Evolutionary conservation across 108 stramenopile genomes (phyloP), one percentile per base, ranked within the genome.

Genomic region (Cyclotella choctawhatcheeana): DNA sequence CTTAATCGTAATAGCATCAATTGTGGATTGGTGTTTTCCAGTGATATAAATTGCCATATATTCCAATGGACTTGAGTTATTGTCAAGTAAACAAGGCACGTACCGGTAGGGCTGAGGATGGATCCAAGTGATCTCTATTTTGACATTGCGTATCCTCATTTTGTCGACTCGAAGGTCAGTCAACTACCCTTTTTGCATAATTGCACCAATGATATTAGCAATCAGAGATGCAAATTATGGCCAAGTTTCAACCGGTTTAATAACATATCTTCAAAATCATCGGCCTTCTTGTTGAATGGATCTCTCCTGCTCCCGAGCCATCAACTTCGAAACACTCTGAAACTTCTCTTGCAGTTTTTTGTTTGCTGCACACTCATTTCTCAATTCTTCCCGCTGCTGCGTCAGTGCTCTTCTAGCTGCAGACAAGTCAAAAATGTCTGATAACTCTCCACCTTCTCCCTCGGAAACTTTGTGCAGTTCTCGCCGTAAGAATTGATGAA

Each of bases 311-410:
- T 89, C 73, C 27, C 76, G 56, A 69, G 83, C 76, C 86, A 96
- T 82, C 88, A 93, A 81, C 13, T 70, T 59, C 47, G 88, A 76
- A 75, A 93, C 88, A 43, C 65, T 69, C 58, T 87, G 85, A 54
- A 96, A 96, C 78, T 93, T 92, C 3, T 91, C 88, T 77, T 93
- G 92, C 26, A 93, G 83, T 74, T 74, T 79, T 69, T 74, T 84
- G 80, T 92, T 94, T 0, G 91, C 93, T 44, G 88, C 80, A 67
- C 90, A 91, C 74, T 96, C 95, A 45, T 84, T 88, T 27, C 84
- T 54, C 54, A 96, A 79, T 12, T 93, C 90, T 26, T 88, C 85
- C 33, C 88, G 74, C 34, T 83, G 79, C 35, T 69, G 76, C 61
- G 85, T 67, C 14, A 91, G 77, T 54, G 81, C 71, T 64, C 77